Conservation (phyloP, 495 filamentous ascomycete species). For the Elasticomyces elasticus region DNA sequence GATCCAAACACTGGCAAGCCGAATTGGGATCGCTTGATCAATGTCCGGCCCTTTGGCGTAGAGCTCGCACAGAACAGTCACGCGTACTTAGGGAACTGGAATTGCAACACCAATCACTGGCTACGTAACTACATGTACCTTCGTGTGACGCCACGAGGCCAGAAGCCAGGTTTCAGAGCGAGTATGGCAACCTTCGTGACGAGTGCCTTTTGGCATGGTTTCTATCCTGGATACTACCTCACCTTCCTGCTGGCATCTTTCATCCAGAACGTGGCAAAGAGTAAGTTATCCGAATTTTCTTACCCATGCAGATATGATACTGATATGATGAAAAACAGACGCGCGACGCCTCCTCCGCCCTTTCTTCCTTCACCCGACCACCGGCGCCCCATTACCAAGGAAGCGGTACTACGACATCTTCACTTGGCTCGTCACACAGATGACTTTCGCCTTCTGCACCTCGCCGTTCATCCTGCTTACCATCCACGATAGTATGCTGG, state of each 20-base stretch:
- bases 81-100: constrained; percentile 84
- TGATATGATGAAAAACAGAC: constrained; percentile 47
- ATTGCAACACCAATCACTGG: constrained; percentile 98
- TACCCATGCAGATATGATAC: neutral
- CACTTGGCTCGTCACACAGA: constrained; percentile 71
- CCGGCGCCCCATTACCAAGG: constrained; percentile 48
- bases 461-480: constrained; percentile 75
- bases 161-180: constrained; percentile 92
- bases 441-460: constrained; percentile 69
- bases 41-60: constrained; percentile 71
- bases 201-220: constrained; percentile 94
- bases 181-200: constrained; percentile 90
- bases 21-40: constrained; percentile 80
- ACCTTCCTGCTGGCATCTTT: constrained; percentile 81
- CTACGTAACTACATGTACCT: constrained; percentile 92
- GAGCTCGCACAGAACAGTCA: constrained; percentile 86
- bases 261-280: constrained; percentile 86
- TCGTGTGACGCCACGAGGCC: constrained; percentile 86
- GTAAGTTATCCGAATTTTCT: constrained; percentile 36
- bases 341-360: constrained; percentile 82
- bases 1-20: constrained; percentile 72
- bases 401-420: constrained; percentile 83
- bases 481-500: constrained; percentile 52
- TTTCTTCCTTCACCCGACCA: constrained; percentile 77
- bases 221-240: constrained; percentile 93